Evolutionary conservation across 2,329 filamentous ascomycete species (phyloP), one percentile per base, ranked within the genome.

Genomic region (Trichoderma breve): DNA sequence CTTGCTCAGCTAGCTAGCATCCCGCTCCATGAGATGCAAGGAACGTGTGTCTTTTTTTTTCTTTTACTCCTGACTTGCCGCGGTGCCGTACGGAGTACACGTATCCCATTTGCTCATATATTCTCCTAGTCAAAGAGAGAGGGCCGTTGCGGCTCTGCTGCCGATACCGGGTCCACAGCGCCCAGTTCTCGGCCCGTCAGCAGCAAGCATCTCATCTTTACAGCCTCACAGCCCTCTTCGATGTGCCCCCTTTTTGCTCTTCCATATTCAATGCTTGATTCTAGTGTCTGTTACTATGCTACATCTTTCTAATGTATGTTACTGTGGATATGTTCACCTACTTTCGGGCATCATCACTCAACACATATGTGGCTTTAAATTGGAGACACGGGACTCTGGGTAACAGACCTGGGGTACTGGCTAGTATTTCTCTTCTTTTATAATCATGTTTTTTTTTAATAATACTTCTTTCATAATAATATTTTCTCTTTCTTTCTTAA

Each of bases 81-180:
- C 21, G n/a, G 43, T n/a, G n/a, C 43, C 43, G n/a, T 51, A 11
- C 43, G n/a, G 39, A 21, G 47, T 53, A 53, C 47, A 53, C 18
- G 12, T 47, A 47, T 57, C 66, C 66, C 36, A 69, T 69, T 47
- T 61, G 66, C 55, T 26, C 55, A 69, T 24, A 26, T 43, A 61
- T 69, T 68, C 28, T 61, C 55, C 55, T 69, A 69, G 66, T 39
- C 43, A 51, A 0, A 47, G 24, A 32, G 34, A 21, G 43, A 21
- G 18, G 6, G 9, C 47, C n/a, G 43, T 53, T 66, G 63, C 43
- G 47, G 63, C 63, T 47, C 65, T 60, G 36, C n/a, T 18, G 24
- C 34, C 15, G 34, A 30, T 30, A 5, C 28, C 7, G 51, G 58
- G 64, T 55, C 39, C 26, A 43, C 61, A 64, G 51, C 15, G 36